Conservation (phyloP, 2,329 filamentous ascomycete species). For the Calonectria hongkongensis region DNA sequence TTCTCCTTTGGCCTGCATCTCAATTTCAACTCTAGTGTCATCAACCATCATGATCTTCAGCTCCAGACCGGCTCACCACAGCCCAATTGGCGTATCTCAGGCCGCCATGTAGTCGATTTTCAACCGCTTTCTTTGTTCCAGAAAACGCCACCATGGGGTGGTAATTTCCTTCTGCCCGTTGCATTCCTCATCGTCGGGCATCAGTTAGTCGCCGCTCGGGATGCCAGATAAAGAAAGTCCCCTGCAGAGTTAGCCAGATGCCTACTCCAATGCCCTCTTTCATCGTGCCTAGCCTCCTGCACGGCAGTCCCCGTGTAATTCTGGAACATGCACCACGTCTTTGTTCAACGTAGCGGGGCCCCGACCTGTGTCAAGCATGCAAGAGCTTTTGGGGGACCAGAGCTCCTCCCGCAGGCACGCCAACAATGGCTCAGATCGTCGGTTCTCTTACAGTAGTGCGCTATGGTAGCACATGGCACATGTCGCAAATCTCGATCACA, state of each 20-base stretch:
- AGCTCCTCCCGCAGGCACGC: slow-evolving; percentile 11
- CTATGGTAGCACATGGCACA: too few species aligned
- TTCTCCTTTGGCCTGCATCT: slow-evolving; percentile 1
- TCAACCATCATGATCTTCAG: slow-evolving; percentile 31
- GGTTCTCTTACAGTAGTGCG: slow-evolving; percentile 10
- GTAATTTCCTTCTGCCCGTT: slow-evolving; percentile 13
- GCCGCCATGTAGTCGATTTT: slow-evolving; percentile 32
- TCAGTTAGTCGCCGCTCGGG: slow-evolving; percentile 8
- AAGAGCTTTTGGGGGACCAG: not conserved
- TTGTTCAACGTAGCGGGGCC: slow-evolving; percentile 33
- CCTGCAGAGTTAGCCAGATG: not conserved
- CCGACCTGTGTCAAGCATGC: slow-evolving; percentile 31
- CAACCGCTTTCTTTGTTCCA: slow-evolving; percentile 24
- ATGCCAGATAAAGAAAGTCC: slow-evolving; percentile 11
- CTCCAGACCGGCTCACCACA: slow-evolving; percentile 28
- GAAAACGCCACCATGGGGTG: slow-evolving; percentile 1
- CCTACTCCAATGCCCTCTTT: slow-evolving; percentile 14
- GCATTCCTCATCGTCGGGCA: slow-evolving; percentile 8
- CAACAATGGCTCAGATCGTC: slow-evolving; percentile 18
- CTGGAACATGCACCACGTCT: slow-evolving; percentile 32
- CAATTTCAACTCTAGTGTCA: slow-evolving; percentile 24
- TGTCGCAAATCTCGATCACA: too few species aligned
- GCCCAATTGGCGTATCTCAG: slow-evolving; percentile 47
- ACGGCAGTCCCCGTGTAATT: slow-evolving; percentile 4
- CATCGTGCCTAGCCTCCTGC: slow-evolving; percentile 4